phyloP scores from a whole-genome alignment of 2,329 filamentous ascomycete genomes.

The Ceratocystiopsis brevicomis region DNA sequence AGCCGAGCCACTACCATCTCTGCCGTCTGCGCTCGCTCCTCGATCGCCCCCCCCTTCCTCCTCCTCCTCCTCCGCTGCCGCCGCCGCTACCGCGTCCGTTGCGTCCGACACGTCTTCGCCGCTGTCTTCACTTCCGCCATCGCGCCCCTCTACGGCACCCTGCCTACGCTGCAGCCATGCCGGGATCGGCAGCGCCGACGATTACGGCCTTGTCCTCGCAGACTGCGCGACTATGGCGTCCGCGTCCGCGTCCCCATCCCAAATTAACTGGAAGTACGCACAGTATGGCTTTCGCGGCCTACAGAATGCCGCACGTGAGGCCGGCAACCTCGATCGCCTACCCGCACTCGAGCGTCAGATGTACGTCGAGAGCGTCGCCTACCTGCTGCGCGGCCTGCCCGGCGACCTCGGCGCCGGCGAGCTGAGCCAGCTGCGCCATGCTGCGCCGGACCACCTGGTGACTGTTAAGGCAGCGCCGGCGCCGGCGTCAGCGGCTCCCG shows the following conservation, averaged over 20 bases:
- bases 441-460: conserved; percentile 23
- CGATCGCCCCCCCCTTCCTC: not conserved
- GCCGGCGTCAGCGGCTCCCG: too few relatives aligned
- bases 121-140: conserved; percentile 2
- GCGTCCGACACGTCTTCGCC: conserved; percentile 1
- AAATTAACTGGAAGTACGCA: conserved; percentile 10
- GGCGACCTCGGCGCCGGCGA: conserved; percentile 36
- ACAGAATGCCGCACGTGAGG: conserved; percentile 7
- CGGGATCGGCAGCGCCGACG: conserved; percentile 1
- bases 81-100: too few relatives aligned
- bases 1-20: not conserved
- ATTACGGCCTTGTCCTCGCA: conserved; percentile 4
- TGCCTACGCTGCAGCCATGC: not conserved
- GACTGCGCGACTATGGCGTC: not conserved
- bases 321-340: conserved; percentile 8
- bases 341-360: conserved; percentile 37
- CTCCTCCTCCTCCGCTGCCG: not conserved
- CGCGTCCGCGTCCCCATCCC: not conserved
- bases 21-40: not conserved
- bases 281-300: conserved; percentile 8
- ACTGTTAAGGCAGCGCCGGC: not conserved
- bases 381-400: conserved; percentile 45
- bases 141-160: conserved; percentile 3
- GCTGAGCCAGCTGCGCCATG: conserved; percentile 27
- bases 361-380: conserved; percentile 44